Conservation (phyloP, 2,329 filamentous ascomycete genomes). For the Colletotrichum tamarilloi region DNA sequence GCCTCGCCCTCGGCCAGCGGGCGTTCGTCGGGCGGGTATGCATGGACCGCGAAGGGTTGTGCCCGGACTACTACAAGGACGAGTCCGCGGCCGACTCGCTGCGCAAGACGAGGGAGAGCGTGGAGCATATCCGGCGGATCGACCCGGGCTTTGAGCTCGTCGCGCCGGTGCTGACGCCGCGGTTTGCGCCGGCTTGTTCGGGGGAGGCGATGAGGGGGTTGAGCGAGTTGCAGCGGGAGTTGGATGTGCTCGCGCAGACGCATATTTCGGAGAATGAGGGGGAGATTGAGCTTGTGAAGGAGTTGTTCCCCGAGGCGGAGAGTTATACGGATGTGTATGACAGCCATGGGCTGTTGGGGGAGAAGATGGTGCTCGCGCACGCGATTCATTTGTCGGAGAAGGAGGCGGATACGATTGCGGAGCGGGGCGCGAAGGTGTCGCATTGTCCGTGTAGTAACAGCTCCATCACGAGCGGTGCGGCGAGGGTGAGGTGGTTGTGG, state of each 20-base stretch:
- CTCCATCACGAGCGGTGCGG: constrained; percentile 82
- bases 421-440: constrained; percentile 72
- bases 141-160: constrained; percentile 76
- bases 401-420: constrained; percentile 74
- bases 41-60: constrained; percentile 79
- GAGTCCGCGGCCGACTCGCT: constrained; percentile 69
- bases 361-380: constrained; percentile 85
- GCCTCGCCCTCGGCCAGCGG: constrained; percentile 82
- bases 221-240: constrained; percentile 66
- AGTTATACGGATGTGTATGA: constrained; percentile 88
- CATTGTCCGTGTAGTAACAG: constrained; percentile 93
- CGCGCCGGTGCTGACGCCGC: constrained; percentile 81
- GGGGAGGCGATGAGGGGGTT: constrained; percentile 70
- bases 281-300: constrained; percentile 77
- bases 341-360: constrained; percentile 72
- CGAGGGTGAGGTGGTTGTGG: constrained; percentile 79
- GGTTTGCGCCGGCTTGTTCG: constrained; percentile 74
- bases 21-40: constrained; percentile 95
- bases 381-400: constrained; percentile 78
- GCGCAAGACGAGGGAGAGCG: constrained; percentile 65
- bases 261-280: constrained; percentile 86
- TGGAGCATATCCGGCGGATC: constrained; percentile 73
- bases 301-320: constrained; percentile 72
- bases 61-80: constrained; percentile 85
- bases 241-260: constrained; percentile 80